These are phyloP conservation scores for Umbelopsis sp. DNA, from an alignment of 192 early-diverging fungal genomes.

Conservation along the genomic window DNA sequence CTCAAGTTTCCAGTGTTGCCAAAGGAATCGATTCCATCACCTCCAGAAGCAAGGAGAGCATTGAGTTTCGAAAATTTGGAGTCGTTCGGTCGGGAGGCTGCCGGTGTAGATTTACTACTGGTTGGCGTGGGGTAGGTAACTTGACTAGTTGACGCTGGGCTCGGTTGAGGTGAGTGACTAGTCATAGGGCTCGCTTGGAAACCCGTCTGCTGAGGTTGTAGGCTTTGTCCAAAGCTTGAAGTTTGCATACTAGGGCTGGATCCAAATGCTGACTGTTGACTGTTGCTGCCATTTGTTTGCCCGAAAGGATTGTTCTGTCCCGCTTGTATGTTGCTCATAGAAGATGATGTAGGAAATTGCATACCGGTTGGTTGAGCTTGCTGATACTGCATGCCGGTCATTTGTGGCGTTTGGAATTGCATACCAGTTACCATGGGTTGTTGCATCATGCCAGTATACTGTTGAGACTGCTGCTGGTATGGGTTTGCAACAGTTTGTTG, in stretches of 20 bases:
- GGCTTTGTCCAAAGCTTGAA: conserved; percentile 8
- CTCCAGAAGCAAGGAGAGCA: conserved; percentile 10
- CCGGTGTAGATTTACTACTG: conserved; percentile 12
- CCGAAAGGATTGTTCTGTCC: conserved; percentile 24
- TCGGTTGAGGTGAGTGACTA: conserved; percentile 17
- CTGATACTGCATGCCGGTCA: conserved; percentile 19
- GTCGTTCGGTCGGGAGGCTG: not conserved
- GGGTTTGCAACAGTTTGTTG: conserved; percentile 1
- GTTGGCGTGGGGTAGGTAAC: not conserved
- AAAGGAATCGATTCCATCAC: conserved; percentile 59
- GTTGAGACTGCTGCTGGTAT: not conserved
- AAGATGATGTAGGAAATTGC: conserved; percentile 18
- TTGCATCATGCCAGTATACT: conserved; percentile 15
- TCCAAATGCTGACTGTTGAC: not conserved
- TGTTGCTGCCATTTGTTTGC: not conserved
- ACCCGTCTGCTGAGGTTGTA: conserved; percentile 13
- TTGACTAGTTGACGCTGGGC: not conserved
- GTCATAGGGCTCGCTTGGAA: not conserved
- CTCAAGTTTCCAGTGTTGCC: conserved; percentile 56
- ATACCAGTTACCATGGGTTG: conserved; percentile 19
- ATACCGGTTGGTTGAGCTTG: conserved; percentile 3
- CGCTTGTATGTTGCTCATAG: not conserved
- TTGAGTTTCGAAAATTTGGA: conserved; percentile 9
- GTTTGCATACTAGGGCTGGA: conserved; percentile 21
- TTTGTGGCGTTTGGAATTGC: conserved; percentile 30